phyloP scores from a whole-genome alignment of 2,329 filamentous ascomycete species.

The Hypocrella siamensis region DNA sequence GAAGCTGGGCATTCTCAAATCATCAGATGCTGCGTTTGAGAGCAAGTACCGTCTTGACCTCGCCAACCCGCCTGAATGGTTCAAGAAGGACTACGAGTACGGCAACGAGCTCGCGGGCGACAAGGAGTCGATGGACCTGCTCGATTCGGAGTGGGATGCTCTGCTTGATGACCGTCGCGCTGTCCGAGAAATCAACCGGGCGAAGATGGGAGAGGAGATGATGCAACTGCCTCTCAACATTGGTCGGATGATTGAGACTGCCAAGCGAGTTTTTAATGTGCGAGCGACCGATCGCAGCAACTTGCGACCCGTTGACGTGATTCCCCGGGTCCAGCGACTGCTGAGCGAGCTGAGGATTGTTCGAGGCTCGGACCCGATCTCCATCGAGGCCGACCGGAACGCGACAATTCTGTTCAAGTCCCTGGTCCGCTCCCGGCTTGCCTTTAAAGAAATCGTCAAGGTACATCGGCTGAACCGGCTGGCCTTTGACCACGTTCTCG shows the following conservation, averaged over 20 bases:
- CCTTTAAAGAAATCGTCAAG: constrained; percentile 84
- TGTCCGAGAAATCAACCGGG: constrained; percentile 51
- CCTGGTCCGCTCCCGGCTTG: constrained; percentile 72
- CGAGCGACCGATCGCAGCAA: constrained; percentile 77
- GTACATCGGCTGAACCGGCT: constrained; percentile 77
- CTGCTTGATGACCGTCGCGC: constrained; percentile 59
- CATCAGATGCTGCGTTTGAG: constrained; percentile 64
- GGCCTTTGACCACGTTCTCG: constrained; percentile 82
- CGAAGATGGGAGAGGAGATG: constrained; percentile 62
- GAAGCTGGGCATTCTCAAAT: constrained; percentile 69
- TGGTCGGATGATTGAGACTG: constrained; percentile 76
- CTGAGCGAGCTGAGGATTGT: constrained; percentile 71
- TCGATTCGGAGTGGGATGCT: constrained; percentile 79
- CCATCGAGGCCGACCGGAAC: constrained; percentile 71
- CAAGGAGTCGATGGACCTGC: constrained; percentile 66
- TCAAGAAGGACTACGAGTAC: constrained; percentile 50
- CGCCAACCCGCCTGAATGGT: constrained; percentile 38
- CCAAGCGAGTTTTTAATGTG: constrained; percentile 81
- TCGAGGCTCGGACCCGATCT: constrained; percentile 69
- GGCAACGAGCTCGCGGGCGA: constrained; percentile 78
- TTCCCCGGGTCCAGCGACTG: constrained; percentile 61
- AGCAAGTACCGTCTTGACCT: constrained; percentile 74
- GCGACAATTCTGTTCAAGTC: constrained; percentile 89
- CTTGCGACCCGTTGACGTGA: constrained; percentile 73
- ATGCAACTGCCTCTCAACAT: constrained; percentile 92